Percentiles rank a stretch among this genome's conserved stretches.
Evolutionary conservation across 352 stramenopile genomes (phyloP).

Genomic region (Pythium aristosporum): DNA sequence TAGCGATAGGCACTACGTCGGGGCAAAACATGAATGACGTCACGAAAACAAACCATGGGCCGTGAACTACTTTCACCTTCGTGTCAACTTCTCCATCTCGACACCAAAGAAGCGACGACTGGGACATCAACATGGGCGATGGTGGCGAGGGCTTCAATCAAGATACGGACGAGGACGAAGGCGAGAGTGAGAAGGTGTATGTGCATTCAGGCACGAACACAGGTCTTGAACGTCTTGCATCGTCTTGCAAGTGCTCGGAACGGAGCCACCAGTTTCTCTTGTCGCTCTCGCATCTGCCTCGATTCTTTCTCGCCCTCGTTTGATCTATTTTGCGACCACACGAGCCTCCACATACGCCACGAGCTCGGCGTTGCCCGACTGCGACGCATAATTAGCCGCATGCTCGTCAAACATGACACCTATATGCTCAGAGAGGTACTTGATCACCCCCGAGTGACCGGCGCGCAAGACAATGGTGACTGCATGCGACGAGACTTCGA

Average conservation of each 20-base stretch:
- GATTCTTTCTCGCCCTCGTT: not conserved
- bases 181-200: too few species aligned
- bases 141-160: not conserved
- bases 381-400: not conserved
- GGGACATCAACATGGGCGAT: not conserved
- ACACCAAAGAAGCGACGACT: too few species aligned
- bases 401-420: not conserved
- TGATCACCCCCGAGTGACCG: not conserved
- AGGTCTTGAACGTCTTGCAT: too few species aligned
- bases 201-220: too few species aligned
- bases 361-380: not conserved
- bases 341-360: not conserved
- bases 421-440: not conserved
- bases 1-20: not conserved
- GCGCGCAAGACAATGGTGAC: not conserved
- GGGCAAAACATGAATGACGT: not conserved
- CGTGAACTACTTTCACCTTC: not conserved
- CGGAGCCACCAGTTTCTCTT: too few species aligned
- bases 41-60: too few species aligned
- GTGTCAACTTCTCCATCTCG: constrained; percentile 6
- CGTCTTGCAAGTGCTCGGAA: too few species aligned
- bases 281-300: too few species aligned
- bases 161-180: not conserved
- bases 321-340: not conserved
- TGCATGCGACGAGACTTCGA: not conserved